Evolutionary conservation across 1,139 yeast genomes (phyloP).

Genomic region (Blastobotrys ciferrii): DNA sequence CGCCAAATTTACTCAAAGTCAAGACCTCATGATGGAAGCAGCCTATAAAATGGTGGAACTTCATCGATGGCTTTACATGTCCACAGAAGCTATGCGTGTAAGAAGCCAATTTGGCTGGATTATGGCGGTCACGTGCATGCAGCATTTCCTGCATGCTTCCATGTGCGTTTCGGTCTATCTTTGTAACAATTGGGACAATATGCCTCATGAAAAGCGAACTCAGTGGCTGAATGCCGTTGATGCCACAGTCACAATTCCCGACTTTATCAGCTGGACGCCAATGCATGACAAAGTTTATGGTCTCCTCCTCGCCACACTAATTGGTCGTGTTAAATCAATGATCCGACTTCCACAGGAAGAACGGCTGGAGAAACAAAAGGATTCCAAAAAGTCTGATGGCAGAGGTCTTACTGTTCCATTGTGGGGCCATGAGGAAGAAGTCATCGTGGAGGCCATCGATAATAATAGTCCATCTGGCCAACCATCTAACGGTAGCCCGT

Average conservation of each 20-base stretch:
- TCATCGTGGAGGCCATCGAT: neutral
- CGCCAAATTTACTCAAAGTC: constrained; percentile 23
- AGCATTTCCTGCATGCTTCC: constrained; percentile 28
- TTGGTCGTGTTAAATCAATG: constrained; percentile 23
- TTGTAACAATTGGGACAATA: constrained; percentile 23
- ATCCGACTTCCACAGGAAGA: constrained; percentile 23
- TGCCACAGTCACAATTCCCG: constrained; percentile 18
- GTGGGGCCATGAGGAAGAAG: constrained; percentile 6
- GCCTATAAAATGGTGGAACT: constrained; percentile 31
- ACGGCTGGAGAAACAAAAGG: constrained; percentile 16
- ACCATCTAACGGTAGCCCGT: neutral
- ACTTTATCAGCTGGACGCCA: constrained; percentile 18
- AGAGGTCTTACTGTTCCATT: constrained; percentile 15
- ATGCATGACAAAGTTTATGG: constrained; percentile 22
- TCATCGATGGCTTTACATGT: constrained; percentile 32
- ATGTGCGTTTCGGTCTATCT: constrained; percentile 25
- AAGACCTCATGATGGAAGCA: constrained; percentile 32
- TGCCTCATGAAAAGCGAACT: constrained; percentile 18
- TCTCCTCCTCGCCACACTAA: constrained; percentile 19
- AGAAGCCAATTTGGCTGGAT: constrained; percentile 27
- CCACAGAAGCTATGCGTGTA: constrained; percentile 27
- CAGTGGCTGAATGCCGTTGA: constrained; percentile 13
- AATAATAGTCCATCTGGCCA: neutral
- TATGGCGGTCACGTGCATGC: constrained; percentile 16
- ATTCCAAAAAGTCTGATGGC: neutral